phyloP scores from a whole-genome alignment of 202 grass and related monocot species.

The Zizania palustris region DNA sequence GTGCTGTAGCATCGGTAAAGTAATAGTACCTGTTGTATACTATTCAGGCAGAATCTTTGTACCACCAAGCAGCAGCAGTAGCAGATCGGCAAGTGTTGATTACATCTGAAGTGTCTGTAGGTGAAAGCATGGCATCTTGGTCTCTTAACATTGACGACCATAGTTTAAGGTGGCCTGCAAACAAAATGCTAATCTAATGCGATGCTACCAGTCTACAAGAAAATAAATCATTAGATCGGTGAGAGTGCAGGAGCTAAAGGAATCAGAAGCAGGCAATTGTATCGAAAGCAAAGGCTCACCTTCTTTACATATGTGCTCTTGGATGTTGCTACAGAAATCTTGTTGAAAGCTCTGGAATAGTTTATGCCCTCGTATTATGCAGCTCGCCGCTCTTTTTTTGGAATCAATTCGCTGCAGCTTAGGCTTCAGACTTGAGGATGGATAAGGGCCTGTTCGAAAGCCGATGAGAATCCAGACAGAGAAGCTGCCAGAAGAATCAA shows the following conservation, averaged over 20 bases:
- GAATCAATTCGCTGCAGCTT: background rate
- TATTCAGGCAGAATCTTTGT: slow-evolving; percentile 36
- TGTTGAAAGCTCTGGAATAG: slow-evolving; percentile 3
- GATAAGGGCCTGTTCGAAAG: background rate
- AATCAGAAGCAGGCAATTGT: background rate
- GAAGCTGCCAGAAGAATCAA: too few relatives aligned
- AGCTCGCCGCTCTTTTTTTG: background rate
- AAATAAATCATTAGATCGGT: slow-evolving; percentile 36
- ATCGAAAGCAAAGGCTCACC: slow-evolving; percentile 37
- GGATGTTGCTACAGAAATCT: slow-evolving; percentile 1
- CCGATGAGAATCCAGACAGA: too few relatives aligned
- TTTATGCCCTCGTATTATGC: background rate
- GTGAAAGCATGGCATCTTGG: slow-evolving; percentile 29
- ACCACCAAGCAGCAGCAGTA: slow-evolving; percentile 10
- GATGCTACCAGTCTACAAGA: slow-evolving; percentile 18
- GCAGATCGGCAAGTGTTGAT: slow-evolving; percentile 23
- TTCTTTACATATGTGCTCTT: slow-evolving; percentile 34
- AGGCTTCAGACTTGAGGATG: background rate
- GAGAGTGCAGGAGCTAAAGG: slow-evolving; percentile 4
- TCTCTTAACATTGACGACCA: slow-evolving; percentile 43
- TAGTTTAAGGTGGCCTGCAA: slow-evolving; percentile 27
- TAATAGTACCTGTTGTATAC: background rate
- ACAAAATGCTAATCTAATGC: background rate
- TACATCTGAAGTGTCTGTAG: slow-evolving; percentile 32
- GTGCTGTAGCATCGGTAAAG: background rate